Conservation (phyloP, 306 rosid genomes). For the Benincasa hispida region DNA sequence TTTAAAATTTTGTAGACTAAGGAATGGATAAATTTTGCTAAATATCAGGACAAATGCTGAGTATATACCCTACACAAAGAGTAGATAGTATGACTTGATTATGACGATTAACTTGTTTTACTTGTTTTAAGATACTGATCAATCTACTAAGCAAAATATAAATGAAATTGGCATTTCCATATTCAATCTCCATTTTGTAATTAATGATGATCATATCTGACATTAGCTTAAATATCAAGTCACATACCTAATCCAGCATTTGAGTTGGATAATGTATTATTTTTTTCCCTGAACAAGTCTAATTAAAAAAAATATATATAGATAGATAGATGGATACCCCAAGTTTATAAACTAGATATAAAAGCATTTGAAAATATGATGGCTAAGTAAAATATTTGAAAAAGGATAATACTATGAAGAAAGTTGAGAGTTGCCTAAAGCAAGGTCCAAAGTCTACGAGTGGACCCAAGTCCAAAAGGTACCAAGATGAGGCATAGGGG, state of each 20-base stretch:
- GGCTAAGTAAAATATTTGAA: background rate
- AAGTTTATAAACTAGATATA: background rate
- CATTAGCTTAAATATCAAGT: background rate
- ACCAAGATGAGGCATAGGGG: too few species aligned
- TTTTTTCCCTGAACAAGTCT: background rate
- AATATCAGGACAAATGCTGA: background rate
- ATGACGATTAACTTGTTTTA: background rate
- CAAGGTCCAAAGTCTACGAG: too few species aligned
- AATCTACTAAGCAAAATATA: background rate
- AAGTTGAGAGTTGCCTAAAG: accelerated
- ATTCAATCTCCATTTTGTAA: background rate
- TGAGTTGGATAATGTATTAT: background rate
- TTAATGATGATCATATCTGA: background rate
- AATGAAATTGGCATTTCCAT: background rate
- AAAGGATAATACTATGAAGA: too few species aligned
- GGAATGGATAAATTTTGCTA: background rate
- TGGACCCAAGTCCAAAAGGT: too few species aligned
- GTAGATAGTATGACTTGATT: background rate
- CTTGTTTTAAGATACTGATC: background rate
- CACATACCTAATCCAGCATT: background rate
- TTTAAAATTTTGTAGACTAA: background rate
- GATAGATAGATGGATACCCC: too few species aligned
- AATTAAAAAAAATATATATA: background rate
- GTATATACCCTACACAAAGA: background rate
- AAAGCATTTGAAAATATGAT: background rate